phyloP scores from a whole-genome alignment of 192 early-diverging fungal genomes.

The Podila minutissima region DNA sequence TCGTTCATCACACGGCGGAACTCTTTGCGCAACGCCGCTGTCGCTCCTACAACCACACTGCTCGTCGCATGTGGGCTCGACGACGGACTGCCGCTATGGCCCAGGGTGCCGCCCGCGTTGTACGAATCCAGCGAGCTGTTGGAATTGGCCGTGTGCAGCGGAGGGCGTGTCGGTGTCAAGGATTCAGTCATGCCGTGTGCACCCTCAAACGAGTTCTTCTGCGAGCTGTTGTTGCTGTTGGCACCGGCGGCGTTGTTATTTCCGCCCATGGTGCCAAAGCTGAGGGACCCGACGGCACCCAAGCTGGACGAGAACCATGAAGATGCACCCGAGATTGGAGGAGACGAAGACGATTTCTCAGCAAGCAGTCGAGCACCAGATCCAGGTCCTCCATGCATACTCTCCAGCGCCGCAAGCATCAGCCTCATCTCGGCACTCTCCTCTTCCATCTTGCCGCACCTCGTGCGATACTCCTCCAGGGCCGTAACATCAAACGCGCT shows the following conservation, averaged over 20 bases:
- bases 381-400: slow-evolving; percentile 30
- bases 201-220: neutral
- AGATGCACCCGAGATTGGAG: neutral
- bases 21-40: slow-evolving; percentile 61
- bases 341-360: neutral
- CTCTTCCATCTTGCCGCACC: slow-evolving; percentile 33
- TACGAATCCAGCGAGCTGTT: neutral
- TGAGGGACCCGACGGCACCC: slow-evolving; percentile 11
- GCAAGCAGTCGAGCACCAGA: slow-evolving; percentile 32
- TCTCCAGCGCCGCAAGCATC: slow-evolving; percentile 38
- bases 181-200: neutral
- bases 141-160: slow-evolving; percentile 2
- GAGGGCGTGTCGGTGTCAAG: slow-evolving; percentile 3
- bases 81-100: neutral
- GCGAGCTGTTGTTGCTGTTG: slow-evolving; percentile 3
- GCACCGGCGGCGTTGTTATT: neutral
- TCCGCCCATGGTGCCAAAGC: slow-evolving; percentile 8
- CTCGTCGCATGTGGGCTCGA: slow-evolving; percentile 2
- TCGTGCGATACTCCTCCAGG: slow-evolving; percentile 33
- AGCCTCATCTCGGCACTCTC: slow-evolving; percentile 47
- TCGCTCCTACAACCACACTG: slow-evolving; percentile 34
- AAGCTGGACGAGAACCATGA: slow-evolving; percentile 22
- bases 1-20: slow-evolving; percentile 64
- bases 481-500: slow-evolving; percentile 26
- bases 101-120: neutral